phyloP scores from a whole-genome alignment of 805 yeast species.

The Starmera quercuum region DNA sequence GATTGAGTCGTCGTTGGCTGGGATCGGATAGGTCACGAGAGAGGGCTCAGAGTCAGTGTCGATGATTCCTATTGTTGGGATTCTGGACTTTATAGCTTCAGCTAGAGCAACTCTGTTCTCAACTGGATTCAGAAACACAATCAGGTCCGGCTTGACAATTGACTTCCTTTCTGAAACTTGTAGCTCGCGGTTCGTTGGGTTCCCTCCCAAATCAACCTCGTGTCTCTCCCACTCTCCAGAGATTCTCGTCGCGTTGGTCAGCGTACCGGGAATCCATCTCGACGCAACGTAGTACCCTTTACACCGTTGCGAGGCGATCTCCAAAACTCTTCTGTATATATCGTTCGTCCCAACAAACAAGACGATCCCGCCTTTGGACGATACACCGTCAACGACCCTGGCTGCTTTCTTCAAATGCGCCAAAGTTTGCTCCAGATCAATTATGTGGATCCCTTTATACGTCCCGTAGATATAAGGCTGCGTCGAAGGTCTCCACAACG shows the following conservation, averaged over 20 bases:
- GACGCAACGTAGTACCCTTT: slow-evolving; percentile 75
- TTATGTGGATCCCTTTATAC: slow-evolving; percentile 85
- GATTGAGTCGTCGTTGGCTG: slow-evolving; percentile 89
- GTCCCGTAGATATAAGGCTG: slow-evolving; percentile 85
- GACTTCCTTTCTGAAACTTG: slow-evolving; percentile 39
- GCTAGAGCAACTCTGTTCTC: slow-evolving; percentile 74
- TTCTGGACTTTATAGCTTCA: slow-evolving; percentile 75
- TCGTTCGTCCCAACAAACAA: slow-evolving; percentile 79
- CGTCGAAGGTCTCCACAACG: slow-evolving; percentile 70
- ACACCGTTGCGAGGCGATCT: slow-evolving; percentile 69
- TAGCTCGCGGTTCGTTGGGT: slow-evolving; percentile 53
- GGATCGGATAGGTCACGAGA: slow-evolving; percentile 87
- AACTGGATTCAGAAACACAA: slow-evolving; percentile 79
- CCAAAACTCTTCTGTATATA: slow-evolving; percentile 68
- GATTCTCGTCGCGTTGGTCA: slow-evolving; percentile 75
- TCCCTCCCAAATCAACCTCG: slow-evolving; percentile 72
- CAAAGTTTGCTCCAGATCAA: slow-evolving; percentile 82
- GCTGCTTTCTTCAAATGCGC: slow-evolving; percentile 71
- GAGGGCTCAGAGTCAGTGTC: slow-evolving; percentile 94
- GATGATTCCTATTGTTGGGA: slow-evolving; percentile 89
- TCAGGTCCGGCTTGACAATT: slow-evolving; percentile 80
- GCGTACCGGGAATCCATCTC: slow-evolving; percentile 93
- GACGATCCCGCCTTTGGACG: slow-evolving; percentile 78
- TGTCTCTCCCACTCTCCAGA: slow-evolving; percentile 51
- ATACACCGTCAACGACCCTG: slow-evolving; percentile 76